A percentile compares a stretch with the other conserved stretches of the same genome.
Conservation (phyloP, 768 basidiomycete genomes). For the Amyloporia xantha region DNA sequence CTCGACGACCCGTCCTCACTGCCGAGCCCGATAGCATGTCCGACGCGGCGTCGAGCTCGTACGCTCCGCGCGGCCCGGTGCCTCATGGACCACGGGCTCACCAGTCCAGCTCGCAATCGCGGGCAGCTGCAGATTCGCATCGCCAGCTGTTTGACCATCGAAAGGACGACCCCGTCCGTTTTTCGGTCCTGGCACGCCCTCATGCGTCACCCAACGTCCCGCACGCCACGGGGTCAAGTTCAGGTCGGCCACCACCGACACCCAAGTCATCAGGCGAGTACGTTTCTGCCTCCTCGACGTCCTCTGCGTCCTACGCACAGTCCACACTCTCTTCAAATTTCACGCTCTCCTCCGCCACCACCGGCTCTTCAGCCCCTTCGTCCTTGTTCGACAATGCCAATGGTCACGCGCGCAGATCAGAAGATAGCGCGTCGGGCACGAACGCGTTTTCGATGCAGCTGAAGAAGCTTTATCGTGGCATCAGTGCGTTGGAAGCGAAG, state of each 20-base stretch:
- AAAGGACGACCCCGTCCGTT: slow-evolving; percentile 87
- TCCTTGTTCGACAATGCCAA: slow-evolving; percentile 57
- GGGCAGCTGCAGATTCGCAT: slow-evolving; percentile 27
- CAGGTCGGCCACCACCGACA: slow-evolving; percentile 39
- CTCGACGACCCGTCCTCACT: slow-evolving; percentile 44
- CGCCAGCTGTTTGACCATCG: slow-evolving; percentile 82
- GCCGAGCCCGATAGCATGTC: slow-evolving; percentile 63
- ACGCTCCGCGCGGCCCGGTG: slow-evolving; percentile 31
- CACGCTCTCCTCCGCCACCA: slow-evolving; percentile 67
- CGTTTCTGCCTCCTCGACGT: slow-evolving; percentile 67
- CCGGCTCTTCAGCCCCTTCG: slow-evolving; percentile 71
- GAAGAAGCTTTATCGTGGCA: slow-evolving; percentile 77
- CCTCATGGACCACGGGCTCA: slow-evolving; percentile 23
- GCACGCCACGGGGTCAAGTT: slow-evolving; percentile 5
- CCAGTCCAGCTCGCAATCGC: slow-evolving; percentile 25
- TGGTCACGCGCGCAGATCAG: slow-evolving; percentile 41
- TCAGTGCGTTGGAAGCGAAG: slow-evolving; percentile 72
- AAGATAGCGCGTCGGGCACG: slow-evolving; percentile 36
- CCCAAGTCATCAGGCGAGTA: slow-evolving; percentile 63
- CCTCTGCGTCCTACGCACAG: slow-evolving; percentile 54
- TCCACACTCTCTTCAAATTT: slow-evolving; percentile 63
- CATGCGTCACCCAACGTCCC: slow-evolving; percentile 18
- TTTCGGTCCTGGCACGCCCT: slow-evolving; percentile 58
- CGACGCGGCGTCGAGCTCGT: slow-evolving; percentile 49
- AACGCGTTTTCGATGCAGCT: slow-evolving; percentile 70